Evolutionary conservation across 2,329 filamentous ascomycete genomes (phyloP), one percentile per base, ranked within the genome.

Genomic region (Huntiella omanensis): DNA sequence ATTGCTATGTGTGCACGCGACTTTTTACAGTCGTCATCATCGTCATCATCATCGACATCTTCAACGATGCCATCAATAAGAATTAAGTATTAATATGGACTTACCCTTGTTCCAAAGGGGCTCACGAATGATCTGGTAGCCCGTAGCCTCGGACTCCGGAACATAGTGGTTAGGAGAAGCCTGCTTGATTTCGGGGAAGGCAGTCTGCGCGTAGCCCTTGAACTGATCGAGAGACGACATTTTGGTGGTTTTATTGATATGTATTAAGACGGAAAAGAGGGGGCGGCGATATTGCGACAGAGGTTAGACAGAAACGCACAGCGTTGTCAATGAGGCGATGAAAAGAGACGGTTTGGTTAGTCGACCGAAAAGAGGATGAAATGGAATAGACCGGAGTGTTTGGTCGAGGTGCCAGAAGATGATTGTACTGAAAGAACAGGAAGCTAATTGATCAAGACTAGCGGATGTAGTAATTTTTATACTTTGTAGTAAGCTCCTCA

Each of bases 21-120:
- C 22, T 28, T 28, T 28, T 28, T 8, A 6, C 22, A 28, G 22
- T 28, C 22, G 22, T 28, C 22, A 28, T 28, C 22, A 28, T 28
- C 22, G 8, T 28, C 22, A 28, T 28, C 22, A 41, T 32, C 19
- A 41, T 32, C 19, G 33, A 41, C 22, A 41, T 41, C 10, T 32
- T 41, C 40, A 33, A 39, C 8, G 22, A 8, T 7, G 22, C 8
- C 22, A 28, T 37, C 33, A 40, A 35, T n/a, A 33, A 42, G 22
- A 35, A 40, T 32, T 34, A 33, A 45, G 43, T 36, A 41, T 49
- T 39, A 43, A 41, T 40, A 43, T 45, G 48, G 49, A 59, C 61
- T 57, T 62, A 77, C 75, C 74, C 66, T 77, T 77, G 57, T 79
- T 79, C 73, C 73, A 78, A 42, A 71, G 63, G 51, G 75, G 73